Evolutionary conservation across 2,329 filamentous ascomycete genomes (phyloP), one percentile per base, ranked within the genome.

Genomic region (Gaeumannomyces sp.): DNA sequence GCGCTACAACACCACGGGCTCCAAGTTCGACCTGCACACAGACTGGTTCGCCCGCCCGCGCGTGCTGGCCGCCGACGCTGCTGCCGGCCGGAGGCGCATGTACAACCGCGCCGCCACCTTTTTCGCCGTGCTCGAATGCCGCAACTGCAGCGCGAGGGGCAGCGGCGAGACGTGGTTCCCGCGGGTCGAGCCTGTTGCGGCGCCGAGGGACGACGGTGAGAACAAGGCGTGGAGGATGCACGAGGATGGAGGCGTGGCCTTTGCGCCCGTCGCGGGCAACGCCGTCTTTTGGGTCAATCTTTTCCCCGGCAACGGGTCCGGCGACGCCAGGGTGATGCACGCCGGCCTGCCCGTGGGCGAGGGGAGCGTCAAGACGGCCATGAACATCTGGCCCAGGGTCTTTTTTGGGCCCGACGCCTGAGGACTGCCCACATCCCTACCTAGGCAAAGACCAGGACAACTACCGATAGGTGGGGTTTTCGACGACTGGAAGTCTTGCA

Each of bases 211-310:
- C 4, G 59, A 35, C 25, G 14, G 29, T 2, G 35, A 28, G n/a
- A 8, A 38, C 35, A 11, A 6, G 10, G 56, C 67, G 31, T 77
- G 76, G 76, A 72, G 74, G 60, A 67, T 69, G 64, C 75, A 77
- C 62, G 71, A 75, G 60, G 72, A 76, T 2, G 74, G 75, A 0
- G 76, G 76, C 11, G 33, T 77, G 59, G 75, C 76, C 31, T 78
- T 79, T 62, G 69, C 65, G 63, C 76, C 78, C 1, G 68, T 78
- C 2, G 69, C 71, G 10, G 77, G 77, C 1, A 79, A 79, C 62
- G 77, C 75, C 2, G 63, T 80, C 53, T 79, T 79, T 64, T 79
- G 78, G 77, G 72, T 78, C n/a, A 79, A 79, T 65, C 67, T 79
- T 63, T 71, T 76, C 35, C 67, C 69, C 19, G 7, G 19, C 27